Conservation (phyloP, 106 monocot genomes). For the Phalaenopsis equestris region DNA sequence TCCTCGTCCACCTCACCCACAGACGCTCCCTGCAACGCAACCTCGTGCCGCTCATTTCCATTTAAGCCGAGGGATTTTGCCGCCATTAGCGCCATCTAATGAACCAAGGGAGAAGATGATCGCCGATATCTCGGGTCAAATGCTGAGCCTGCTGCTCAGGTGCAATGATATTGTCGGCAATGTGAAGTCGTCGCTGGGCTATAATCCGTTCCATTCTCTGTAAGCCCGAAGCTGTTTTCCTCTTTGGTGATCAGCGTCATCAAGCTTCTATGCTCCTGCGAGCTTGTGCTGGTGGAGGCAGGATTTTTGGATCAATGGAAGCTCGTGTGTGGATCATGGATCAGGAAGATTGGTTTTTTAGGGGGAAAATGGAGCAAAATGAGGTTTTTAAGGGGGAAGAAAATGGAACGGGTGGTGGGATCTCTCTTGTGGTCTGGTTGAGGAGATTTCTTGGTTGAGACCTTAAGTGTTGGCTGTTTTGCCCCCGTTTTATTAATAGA, state of each 20-base stretch:
- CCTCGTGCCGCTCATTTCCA: not conserved
- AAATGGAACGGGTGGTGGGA: not conserved
- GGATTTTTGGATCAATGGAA: not conserved
- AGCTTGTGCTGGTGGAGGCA: not conserved
- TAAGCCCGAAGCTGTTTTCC: constrained; percentile 5
- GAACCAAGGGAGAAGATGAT: not conserved
- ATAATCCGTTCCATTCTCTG: constrained; percentile 8
- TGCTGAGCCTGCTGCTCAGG: constrained; percentile 6
- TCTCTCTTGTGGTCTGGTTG: not conserved
- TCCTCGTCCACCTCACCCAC: not conserved
- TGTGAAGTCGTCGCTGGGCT: not conserved
- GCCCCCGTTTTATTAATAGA: not conserved
- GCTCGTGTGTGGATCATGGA: not conserved
- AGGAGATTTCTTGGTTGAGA: not conserved
- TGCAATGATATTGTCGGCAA: constrained; percentile 9
- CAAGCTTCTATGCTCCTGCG: not conserved
- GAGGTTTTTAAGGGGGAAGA: not conserved
- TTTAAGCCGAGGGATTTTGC: not conserved
- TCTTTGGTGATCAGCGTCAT: not conserved
- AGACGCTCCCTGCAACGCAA: not conserved
- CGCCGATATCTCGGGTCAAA: not conserved
- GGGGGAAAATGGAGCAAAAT: not conserved
- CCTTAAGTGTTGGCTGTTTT: no score
- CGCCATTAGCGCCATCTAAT: not conserved
- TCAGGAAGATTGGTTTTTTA: not conserved